A percentile compares a stretch with the other conserved stretches of the same genome.
phyloP scores from a whole-genome alignment of 2,329 filamentous ascomycete genomes.

The Nigrograna mackinnonii region DNA sequence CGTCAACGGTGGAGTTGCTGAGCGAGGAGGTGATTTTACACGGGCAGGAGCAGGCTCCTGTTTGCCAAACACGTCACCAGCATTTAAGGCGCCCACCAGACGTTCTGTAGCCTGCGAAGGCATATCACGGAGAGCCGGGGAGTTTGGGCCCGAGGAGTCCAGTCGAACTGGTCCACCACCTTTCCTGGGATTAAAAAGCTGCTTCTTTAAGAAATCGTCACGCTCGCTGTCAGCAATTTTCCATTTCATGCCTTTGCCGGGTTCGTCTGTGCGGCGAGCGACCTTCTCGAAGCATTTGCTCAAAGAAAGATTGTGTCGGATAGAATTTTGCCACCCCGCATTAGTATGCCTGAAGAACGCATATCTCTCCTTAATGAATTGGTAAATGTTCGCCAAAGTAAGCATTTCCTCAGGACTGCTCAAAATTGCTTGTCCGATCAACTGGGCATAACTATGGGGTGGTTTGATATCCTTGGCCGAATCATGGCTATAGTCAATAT shows the following conservation, averaged over 20 bases:
- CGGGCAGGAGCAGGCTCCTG: slow-evolving; percentile 20
- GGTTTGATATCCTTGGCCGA: slow-evolving; percentile 91
- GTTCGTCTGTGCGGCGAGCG: slow-evolving; percentile 88
- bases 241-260: slow-evolving; percentile 99
- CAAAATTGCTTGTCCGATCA: slow-evolving; percentile 96
- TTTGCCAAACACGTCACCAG: slow-evolving; percentile 19
- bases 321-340: slow-evolving; percentile 97
- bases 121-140: slow-evolving; percentile 59
- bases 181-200: slow-evolving; percentile 50
- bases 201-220: slow-evolving; percentile 83
- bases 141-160: slow-evolving; percentile 73
- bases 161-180: slow-evolving; percentile 32
- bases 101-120: slow-evolving; percentile 55
- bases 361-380: slow-evolving; percentile 87
- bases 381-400: slow-evolving; percentile 90
- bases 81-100: slow-evolving; percentile 47
- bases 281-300: slow-evolving; percentile 96
- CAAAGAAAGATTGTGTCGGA: slow-evolving; percentile 91
- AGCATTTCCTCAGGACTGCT: slow-evolving; percentile 85
- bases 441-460: slow-evolving; percentile 91
- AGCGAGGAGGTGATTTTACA: slow-evolving; percentile 47
- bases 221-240: slow-evolving; percentile 82
- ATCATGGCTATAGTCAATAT: slow-evolving; percentile 79
- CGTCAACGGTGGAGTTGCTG: slow-evolving; percentile 51
- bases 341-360: slow-evolving; percentile 88